phyloP scores from a whole-genome alignment of 495 filamentous ascomycete genomes.

The Friedmanniomyces simplex region DNA sequence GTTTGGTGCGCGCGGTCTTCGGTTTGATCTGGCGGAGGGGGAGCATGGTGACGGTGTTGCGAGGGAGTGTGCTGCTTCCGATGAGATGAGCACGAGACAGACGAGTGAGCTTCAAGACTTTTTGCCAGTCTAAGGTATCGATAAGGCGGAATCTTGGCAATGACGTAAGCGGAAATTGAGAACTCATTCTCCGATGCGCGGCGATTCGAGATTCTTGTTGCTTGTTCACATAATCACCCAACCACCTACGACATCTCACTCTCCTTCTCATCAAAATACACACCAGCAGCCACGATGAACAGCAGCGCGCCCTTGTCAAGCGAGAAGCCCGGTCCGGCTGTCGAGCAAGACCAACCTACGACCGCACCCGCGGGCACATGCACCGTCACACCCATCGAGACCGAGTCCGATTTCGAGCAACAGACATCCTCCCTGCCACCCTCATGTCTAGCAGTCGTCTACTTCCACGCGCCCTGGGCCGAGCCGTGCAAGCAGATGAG shows the following conservation, averaged over 20 bases:
- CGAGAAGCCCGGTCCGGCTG: constrained; percentile 2
- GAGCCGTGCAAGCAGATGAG: constrained; percentile 89
- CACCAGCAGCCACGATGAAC: constrained; percentile 2
- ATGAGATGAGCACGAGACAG: background rate
- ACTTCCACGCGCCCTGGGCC: constrained; percentile 96
- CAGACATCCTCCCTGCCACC: constrained; percentile 53
- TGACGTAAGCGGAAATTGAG: background rate
- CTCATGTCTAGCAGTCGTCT: constrained; percentile 65
- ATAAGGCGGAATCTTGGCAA: constrained; percentile 4
- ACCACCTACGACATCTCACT: background rate
- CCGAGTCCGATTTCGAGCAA: constrained; percentile 54
- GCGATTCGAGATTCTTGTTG: no score
- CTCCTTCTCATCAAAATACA: background rate
- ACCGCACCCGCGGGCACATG: constrained; percentile 3
- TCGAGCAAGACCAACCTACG: background rate
- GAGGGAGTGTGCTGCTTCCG: background rate
- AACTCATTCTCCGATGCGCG: no score
- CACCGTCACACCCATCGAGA: constrained; percentile 59
- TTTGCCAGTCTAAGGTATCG: background rate
- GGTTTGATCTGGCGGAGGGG: constrained; percentile 47
- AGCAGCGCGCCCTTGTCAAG: background rate
- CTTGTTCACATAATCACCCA: background rate
- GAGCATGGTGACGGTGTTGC: constrained; percentile 2
- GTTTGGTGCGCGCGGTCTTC: constrained; percentile 85
- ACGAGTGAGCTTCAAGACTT: background rate